Base-by-base conservation (phyloP, 352 stramenopile species). In the Phytopythium boreale region DNA sequence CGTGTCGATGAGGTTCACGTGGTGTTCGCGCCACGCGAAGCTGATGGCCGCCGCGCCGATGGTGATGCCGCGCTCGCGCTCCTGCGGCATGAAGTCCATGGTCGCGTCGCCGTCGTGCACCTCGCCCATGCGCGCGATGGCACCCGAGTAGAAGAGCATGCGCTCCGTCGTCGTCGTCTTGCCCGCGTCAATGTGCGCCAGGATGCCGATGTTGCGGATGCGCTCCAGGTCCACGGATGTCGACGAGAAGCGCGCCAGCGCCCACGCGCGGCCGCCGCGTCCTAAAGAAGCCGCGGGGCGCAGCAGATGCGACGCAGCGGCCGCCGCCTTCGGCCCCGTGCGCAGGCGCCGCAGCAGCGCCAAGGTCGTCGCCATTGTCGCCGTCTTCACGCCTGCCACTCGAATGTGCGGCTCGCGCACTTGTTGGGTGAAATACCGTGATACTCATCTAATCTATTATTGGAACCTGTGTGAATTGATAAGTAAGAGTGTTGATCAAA, bases 151-250 rank as follows among this genome's bases (percentile, higher is more conserved):
- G 77, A 97, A 99, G 19, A 99, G 88, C 82, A 99, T 99, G 66
- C 96, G 89, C 77, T 99, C 97, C 20, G 97, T 99, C 15, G 96
- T 99, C 29, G 97, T 99, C 11, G 97, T 99, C 83, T 99, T 99
- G 20, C 97, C 97, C 10, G 97, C 96, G 77, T 99, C 97, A 67
- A 99, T 99, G 80, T 99, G 97, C 29, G 97, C 97, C 76, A 99
- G 94, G 74, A 99, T 99, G 66, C 97, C 97, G 72, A 99, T 99
- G 81, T 99, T 99, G 62, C 97, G 91, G 77, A 96, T 87, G 51
- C 39, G 39, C 39, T 53, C 39, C 37, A 61, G 41, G 8, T 51
- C 56, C 24, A 17, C 49, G 5, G 26, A 29, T 26, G 49, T 20
- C 49, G 24, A 22, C 24, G 24, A 7, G 2, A 2, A 0, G 26